Evolutionary conservation across 1,284 basidiomycete genomes (phyloP).

Genomic region (Singerocomus inundabilis): DNA sequence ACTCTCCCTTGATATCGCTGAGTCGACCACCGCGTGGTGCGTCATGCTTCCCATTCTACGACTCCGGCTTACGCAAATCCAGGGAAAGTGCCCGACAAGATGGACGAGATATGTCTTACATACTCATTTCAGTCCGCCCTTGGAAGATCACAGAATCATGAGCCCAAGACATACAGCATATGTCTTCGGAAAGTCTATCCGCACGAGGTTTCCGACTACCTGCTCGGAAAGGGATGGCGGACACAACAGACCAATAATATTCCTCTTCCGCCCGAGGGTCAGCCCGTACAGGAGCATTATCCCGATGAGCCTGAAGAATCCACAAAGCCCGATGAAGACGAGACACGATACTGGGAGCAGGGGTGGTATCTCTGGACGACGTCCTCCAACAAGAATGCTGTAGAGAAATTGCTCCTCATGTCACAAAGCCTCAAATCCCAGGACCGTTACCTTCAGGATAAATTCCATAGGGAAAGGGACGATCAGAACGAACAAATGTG

Average conservation of each 20-base stretch:
- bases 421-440: slow-evolving; percentile 51
- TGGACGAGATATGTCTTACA: slow-evolving; percentile 73
- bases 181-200: slow-evolving; percentile 72
- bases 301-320: slow-evolving; percentile 37
- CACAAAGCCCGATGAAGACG: slow-evolving; percentile 30
- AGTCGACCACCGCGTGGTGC: slow-evolving; percentile 26
- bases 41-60: slow-evolving; percentile 2
- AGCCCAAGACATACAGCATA: slow-evolving; percentile 63
- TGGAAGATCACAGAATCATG: slow-evolving; percentile 52
- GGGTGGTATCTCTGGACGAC: slow-evolving; percentile 75
- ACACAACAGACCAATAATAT: slow-evolving; percentile 33
- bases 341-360: slow-evolving; percentile 62
- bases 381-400: slow-evolving; percentile 48
- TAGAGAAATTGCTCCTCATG: slow-evolving; percentile 62
- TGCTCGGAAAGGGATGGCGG: slow-evolving; percentile 35
- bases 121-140: slow-evolving; percentile 66
- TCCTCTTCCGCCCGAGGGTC: slow-evolving; percentile 63
- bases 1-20: slow-evolving; percentile 26
- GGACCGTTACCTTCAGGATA: slow-evolving; percentile 33
- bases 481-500: slow-evolving; percentile 20
- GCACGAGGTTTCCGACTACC: slow-evolving; percentile 63
- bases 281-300: slow-evolving; percentile 34
- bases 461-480: slow-evolving; percentile 10
- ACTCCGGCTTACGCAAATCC: slow-evolving; percentile 1
- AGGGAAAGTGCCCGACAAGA: slow-evolving; percentile 57